Percentiles rank a stretch among this genome's conserved stretches.
Evolutionary conservation across 2,329 filamentous ascomycete species (phyloP).

Genomic region (Cucurbitaria berberidis): DNA sequence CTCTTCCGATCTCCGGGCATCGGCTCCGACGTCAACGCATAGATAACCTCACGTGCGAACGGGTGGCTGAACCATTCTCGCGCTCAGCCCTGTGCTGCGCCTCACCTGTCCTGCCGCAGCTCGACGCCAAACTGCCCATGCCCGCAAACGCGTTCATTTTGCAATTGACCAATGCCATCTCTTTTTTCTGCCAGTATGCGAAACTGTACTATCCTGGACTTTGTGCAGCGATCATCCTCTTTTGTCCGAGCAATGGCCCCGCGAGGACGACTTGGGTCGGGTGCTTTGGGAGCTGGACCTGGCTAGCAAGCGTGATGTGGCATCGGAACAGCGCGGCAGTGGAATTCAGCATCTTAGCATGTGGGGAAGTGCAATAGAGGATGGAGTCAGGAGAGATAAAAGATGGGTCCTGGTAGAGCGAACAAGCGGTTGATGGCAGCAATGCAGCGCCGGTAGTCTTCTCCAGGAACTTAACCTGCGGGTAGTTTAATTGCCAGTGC

Average conservation of each 20-base stretch:
- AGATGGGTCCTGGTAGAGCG: constrained; percentile 6
- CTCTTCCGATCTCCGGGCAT: background rate
- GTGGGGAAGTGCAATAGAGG: background rate
- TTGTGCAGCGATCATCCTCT: constrained; percentile 4
- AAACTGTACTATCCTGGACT: constrained; percentile 34
- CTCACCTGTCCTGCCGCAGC: constrained; percentile 13
- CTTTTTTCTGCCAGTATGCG: constrained; percentile 35
- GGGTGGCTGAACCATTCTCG: constrained; percentile 15
- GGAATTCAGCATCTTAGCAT: background rate
- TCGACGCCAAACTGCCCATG: constrained; percentile 13
- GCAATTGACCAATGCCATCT: constrained; percentile 20
- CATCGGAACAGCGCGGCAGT: constrained; percentile 1
- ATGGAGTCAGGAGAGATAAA: background rate
- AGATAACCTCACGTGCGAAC: constrained; percentile 5
- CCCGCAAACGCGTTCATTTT: constrained; percentile 12
- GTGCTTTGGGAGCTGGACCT: background rate
- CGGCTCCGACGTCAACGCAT: background rate
- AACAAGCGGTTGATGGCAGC: background rate
- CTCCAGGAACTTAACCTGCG: background rate
- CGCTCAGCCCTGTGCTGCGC: constrained; percentile 20
- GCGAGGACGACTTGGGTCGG: constrained; percentile 1
- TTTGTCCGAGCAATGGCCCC: constrained; percentile 1
- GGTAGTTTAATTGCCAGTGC: constrained; percentile 3
- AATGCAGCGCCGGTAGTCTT: background rate
- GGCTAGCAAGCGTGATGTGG: constrained; percentile 1